Base-by-base conservation (phyloP, 805 yeast species). In the Saccharomyces mikatae region DNA sequence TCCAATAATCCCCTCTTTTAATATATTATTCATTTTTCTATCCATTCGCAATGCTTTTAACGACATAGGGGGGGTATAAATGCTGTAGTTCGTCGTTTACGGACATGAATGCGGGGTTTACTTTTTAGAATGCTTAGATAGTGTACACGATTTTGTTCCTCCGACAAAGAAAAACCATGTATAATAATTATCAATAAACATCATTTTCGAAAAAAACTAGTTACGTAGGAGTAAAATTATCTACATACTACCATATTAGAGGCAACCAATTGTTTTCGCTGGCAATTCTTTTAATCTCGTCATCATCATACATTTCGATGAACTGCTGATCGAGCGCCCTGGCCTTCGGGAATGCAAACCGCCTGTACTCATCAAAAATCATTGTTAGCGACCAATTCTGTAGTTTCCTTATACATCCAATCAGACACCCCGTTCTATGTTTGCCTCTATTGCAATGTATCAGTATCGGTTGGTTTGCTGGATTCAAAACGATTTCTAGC, bases 401-500 rank as follows among this genome's bases (percentile, higher is more conserved):
- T 52, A 91, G 72, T 62, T 94, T 77, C 56, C 99, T 74, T 32
- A 94, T 77, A 65, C 97, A 92, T 2, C 99, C 99, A 30, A 94
- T 91, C 14, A 94, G 76, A 69, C 98, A 94, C 0, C 99, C 99
- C 0, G 99, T 94, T 61, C 99, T 78, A 69, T 94, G 99, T 69
- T 92, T 94, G 10, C 99, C 99, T 56, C 97, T 75, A 71, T 94
- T 94, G 72, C 99, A 94, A 70, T 94, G 99, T 47, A 94, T 88
- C 58, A 94, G 74, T 11, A 94, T 75, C 1, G 99, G 99, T 55
- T 90, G 98, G 70, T 94, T 92, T 24, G 68, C 83, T 0, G 97
- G 97, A 63, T 94, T 78, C 14, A 89, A 69, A 13, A 89, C 88
- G 32, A 90, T 86, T 65, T 85, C 83, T 58, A 92, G 74, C 0